Percentiles rank a stretch among this genome's conserved stretches.
Evolutionary conservation across 495 filamentous ascomycete species (phyloP).

Genomic region (Mytilinidion resinicola): DNA sequence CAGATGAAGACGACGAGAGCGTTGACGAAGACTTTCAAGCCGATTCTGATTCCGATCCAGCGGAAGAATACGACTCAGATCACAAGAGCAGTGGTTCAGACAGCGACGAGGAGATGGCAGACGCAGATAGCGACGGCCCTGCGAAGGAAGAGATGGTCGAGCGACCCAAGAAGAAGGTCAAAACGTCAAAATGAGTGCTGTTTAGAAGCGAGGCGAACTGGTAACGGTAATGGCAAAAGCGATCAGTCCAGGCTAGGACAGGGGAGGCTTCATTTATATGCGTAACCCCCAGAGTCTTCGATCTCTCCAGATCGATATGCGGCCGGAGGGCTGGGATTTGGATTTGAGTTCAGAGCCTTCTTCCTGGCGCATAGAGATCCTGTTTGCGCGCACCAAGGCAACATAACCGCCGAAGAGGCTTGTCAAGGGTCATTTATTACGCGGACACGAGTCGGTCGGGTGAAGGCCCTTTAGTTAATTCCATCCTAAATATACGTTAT

Average conservation of each 20-base stretch:
- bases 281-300: too few species aligned
- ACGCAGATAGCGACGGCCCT: slow-evolving; percentile 47
- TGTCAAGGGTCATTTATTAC: too few species aligned
- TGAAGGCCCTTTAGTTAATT: too few species aligned
- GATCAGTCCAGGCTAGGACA: neutral
- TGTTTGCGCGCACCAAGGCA: too few species aligned
- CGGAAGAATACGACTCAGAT: slow-evolving; percentile 88
- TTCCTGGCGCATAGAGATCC: too few species aligned
- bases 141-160: slow-evolving; percentile 47
- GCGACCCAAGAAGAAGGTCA: slow-evolving; percentile 67
- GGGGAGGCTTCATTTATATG: too few species aligned
- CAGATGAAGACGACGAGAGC: slow-evolving; percentile 92
- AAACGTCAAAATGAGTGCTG: slow-evolving; percentile 32
- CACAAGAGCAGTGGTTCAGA: slow-evolving; percentile 78
- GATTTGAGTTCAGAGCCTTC: too few species aligned
- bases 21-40: slow-evolving; percentile 94
- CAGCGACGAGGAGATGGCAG: slow-evolving; percentile 60
- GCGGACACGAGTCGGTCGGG: too few species aligned
- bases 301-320: neutral
- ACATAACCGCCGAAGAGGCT: too few species aligned
- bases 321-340: too few species aligned
- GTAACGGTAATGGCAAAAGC: neutral
- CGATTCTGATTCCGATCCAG: slow-evolving; percentile 86
- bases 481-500: too few species aligned
- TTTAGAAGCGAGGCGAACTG: neutral